A percentile compares a stretch with the other conserved stretches of the same genome.
Conservation (phyloP, 768 basidiomycete genomes). For the Hypsizygus marmoreus region DNA sequence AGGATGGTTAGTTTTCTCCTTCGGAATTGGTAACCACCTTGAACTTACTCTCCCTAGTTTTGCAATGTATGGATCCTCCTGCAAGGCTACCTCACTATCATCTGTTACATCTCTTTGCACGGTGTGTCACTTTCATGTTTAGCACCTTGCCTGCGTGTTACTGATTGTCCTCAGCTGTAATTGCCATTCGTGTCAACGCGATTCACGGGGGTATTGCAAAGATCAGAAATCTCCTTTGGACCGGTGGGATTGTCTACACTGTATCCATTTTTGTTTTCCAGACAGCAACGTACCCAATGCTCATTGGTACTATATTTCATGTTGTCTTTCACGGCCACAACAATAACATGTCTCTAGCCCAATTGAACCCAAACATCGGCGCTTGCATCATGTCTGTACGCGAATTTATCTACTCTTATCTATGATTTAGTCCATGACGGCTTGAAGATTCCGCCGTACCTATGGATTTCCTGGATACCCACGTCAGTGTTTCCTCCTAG, state of each 20-base stretch:
- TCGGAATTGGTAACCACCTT: not conserved
- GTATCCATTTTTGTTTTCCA: slow-evolving; percentile 4
- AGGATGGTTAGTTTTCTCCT: not conserved
- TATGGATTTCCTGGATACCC: slow-evolving; percentile 14
- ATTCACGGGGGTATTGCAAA: slow-evolving; percentile 1
- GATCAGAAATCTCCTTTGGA: slow-evolving; percentile 7
- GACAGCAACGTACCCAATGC: not conserved
- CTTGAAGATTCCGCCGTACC: slow-evolving; percentile 10
- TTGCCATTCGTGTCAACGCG: slow-evolving; percentile 13
- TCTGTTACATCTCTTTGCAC: slow-evolving; percentile 10
- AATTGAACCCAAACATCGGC: not conserved
- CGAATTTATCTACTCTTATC: not conserved
- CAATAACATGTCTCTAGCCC: not conserved
- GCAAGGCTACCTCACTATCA: slow-evolving; percentile 9
- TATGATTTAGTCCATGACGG: not conserved
- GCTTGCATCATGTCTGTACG: not conserved
- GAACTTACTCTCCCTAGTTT: slow-evolving; percentile 5
- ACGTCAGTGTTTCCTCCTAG: slow-evolving; percentile 8
- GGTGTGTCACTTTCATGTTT: not conserved
- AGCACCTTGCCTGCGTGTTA: not conserved
- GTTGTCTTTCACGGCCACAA: not conserved
- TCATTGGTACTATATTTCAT: not conserved
- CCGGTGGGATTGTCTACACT: slow-evolving; percentile 8
- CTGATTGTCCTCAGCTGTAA: slow-evolving; percentile 6
- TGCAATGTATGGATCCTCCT: slow-evolving; percentile 13